Evolutionary conservation across 352 stramenopile genomes (phyloP).

Genomic region (Globisporangium abappressorium): DNA sequence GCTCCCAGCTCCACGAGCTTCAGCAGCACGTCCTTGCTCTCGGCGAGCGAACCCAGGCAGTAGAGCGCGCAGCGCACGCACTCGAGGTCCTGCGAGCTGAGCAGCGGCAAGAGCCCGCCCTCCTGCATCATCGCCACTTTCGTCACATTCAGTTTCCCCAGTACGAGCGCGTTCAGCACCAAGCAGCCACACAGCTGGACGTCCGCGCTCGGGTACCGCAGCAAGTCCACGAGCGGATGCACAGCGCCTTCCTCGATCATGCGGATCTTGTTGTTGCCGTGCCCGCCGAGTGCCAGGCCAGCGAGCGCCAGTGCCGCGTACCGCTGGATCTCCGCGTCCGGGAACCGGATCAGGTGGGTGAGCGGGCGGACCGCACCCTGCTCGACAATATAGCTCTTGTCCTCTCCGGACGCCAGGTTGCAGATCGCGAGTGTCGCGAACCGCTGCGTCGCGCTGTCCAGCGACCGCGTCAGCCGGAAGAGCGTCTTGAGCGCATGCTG

Average conservation of each 20-base stretch:
- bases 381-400: conserved; percentile 91
- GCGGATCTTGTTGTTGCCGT: conserved; percentile 91
- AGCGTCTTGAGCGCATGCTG: conserved; percentile 85
- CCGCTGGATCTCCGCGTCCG: conserved; percentile 94
- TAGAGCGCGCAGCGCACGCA: conserved; percentile 90
- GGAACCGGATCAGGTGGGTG: conserved; percentile 93
- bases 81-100: conserved; percentile 86
- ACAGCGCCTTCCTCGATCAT: conserved; percentile 93
- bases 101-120: conserved; percentile 85
- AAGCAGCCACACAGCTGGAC: conserved; percentile 92
- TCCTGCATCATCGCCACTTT: conserved; percentile 92
- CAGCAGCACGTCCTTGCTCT: conserved; percentile 90
- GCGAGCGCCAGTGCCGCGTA: conserved; percentile 92
- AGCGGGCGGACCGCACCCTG: conserved; percentile 91
- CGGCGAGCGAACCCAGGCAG: conserved; percentile 90
- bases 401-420: conserved; percentile 83
- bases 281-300: conserved; percentile 89
- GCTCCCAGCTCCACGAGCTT: conserved; percentile 89
- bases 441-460: conserved; percentile 91
- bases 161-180: conserved; percentile 88
- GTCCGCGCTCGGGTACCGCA: conserved; percentile 91
- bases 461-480: conserved; percentile 91
- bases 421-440: conserved; percentile 95
- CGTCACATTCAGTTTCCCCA: conserved; percentile 82
- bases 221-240: conserved; percentile 89